These are phyloP conservation scores for Alternaria novae-zelandiae DNA, from an alignment of 2,329 filamentous ascomycete species.

Conservation along the genomic window DNA sequence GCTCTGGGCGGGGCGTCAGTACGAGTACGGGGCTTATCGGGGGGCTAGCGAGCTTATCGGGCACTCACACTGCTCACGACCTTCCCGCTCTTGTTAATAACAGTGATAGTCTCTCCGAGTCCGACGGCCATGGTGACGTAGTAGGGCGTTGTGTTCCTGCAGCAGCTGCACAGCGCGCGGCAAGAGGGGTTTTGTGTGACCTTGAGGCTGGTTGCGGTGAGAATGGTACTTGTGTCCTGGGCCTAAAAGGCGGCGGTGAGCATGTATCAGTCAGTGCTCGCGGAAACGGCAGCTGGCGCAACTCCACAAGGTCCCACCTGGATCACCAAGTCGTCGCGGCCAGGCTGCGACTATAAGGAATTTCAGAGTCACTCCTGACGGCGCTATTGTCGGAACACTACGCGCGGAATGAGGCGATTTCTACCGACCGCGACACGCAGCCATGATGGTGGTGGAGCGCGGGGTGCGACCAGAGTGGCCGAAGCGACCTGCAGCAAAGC, in stretches of 20 bases:
- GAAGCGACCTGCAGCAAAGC: constrained; percentile 21
- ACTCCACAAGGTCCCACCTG: constrained; percentile 33
- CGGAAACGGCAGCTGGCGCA: constrained; percentile 29
- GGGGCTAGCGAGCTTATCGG: constrained; percentile 6
- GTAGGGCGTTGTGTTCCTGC: constrained; percentile 19
- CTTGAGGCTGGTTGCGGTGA: constrained; percentile 15
- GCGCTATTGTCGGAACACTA: constrained; percentile 11
- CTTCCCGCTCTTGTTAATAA: constrained; percentile 90
- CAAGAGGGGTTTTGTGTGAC: constrained; percentile 29
- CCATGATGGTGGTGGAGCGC: constrained; percentile 30
- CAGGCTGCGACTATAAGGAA: constrained; percentile 11
- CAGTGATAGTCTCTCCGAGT: constrained; percentile 77
- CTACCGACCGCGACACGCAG: constrained; percentile 16
- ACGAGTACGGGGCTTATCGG: constrained; percentile 13
- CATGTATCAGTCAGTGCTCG: constrained; percentile 37
- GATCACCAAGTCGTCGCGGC: constrained; percentile 16
- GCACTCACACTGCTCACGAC: constrained; percentile 81
- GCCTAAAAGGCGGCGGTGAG: constrained; percentile 39
- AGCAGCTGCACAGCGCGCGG: constrained; percentile 29
- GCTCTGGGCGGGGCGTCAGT: constrained; percentile 63
- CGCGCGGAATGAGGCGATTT: constrained; percentile 36
- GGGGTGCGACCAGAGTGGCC: constrained; percentile 19
- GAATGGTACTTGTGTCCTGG: constrained; percentile 25
- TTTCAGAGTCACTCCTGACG: background rate
- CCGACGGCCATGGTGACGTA: constrained; percentile 51